A percentile compares a stretch with the other conserved stretches of the same genome.
Conservation (phyloP, 257 asterid genomes). For the Dorcoceras hygrometricum region DNA sequence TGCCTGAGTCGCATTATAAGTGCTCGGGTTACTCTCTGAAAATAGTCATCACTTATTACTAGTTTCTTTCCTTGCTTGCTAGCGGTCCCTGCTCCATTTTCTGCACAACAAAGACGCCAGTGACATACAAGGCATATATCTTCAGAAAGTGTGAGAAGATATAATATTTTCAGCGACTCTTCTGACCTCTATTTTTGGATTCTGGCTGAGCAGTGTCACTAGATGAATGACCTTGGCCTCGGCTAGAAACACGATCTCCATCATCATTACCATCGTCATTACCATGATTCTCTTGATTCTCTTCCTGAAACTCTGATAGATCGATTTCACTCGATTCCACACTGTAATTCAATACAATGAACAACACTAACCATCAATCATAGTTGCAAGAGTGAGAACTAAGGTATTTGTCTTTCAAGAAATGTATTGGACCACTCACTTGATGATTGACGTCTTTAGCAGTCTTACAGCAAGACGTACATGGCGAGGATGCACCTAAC, state of each 20-base stretch:
- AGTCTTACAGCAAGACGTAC: conserved; percentile 75
- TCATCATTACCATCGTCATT: conserved; percentile 31
- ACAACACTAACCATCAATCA: conserved; percentile 1
- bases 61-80: conserved; percentile 67
- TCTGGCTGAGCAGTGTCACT: conserved; percentile 44
- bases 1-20: conserved; percentile 79
- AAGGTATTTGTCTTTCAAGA: conserved; percentile 1
- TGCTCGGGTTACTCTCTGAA: conserved; percentile 86
- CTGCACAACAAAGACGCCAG: conserved; percentile 37
- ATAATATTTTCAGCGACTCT: background rate
- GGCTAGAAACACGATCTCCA: conserved; percentile 37
- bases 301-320: conserved; percentile 90
- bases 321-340: conserved; percentile 97
- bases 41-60: conserved; percentile 75
- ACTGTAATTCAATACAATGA: conserved; percentile 42
- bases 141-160: background rate
- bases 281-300: conserved; percentile 33
- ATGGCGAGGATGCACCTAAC: conserved; percentile 69
- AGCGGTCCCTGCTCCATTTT: conserved; percentile 41
- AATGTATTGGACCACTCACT: conserved; percentile 40
- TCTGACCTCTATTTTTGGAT: conserved; percentile 39
- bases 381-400: background rate
- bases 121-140: background rate
- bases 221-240: conserved; percentile 31
- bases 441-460: conserved; percentile 85